Conservation (phyloP, 176 grass and related monocot genomes). For the Chrysopogon serrulatus region DNA sequence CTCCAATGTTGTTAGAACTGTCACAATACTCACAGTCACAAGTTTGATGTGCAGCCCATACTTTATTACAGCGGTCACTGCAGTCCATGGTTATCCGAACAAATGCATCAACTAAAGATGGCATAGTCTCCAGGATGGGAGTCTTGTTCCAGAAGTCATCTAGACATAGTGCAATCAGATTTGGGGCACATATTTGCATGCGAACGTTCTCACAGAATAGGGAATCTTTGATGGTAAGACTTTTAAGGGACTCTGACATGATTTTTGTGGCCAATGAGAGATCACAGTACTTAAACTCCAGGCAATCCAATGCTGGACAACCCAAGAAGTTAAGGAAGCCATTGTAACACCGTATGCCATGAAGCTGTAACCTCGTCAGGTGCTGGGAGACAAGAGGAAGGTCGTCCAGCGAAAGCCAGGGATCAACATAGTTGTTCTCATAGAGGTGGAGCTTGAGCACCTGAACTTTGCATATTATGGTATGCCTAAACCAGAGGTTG, state of each 20-base stretch:
- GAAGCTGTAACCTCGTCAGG: neutral
- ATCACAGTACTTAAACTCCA: neutral
- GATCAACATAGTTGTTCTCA: neutral
- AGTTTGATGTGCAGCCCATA: no score
- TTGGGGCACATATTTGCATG: no score
- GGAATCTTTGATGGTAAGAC: neutral
- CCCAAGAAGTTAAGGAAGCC: neutral
- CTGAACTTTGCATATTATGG: neutral
- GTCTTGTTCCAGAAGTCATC: no score
- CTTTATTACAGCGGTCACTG: no score
- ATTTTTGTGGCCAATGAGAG: neutral
- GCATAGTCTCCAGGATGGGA: constrained; percentile 16
- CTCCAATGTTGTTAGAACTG: no score
- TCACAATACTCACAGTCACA: no score
- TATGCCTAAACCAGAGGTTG: no score
- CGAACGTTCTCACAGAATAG: no score
- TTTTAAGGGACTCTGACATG: neutral
- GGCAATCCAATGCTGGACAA: neutral
- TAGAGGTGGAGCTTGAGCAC: neutral
- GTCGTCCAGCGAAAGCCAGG: neutral
- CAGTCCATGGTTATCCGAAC: neutral
- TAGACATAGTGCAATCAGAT: no score
- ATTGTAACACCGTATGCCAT: neutral
- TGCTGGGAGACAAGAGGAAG: neutral
- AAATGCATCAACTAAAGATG: neutral